phyloP scores from a whole-genome alignment of 768 basidiomycete genomes.

The Suillus cothurnatus region DNA sequence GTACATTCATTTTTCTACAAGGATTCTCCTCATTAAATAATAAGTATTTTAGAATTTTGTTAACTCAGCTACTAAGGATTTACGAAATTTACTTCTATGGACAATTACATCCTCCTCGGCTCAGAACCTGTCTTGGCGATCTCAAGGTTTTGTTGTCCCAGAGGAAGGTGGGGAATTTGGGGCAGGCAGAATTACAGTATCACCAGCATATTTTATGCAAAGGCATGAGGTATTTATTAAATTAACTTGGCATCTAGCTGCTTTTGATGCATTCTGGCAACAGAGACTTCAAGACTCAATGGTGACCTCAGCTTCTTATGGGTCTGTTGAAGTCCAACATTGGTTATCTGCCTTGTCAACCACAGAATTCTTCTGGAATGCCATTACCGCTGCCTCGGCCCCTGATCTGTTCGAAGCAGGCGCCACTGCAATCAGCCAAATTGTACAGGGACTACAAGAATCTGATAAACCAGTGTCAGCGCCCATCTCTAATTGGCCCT shows the following conservation, averaged over 20 bases:
- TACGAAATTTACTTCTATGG: background rate
- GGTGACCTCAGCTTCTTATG: background rate
- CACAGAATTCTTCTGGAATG: background rate
- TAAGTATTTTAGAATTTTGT: background rate
- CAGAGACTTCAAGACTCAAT: background rate
- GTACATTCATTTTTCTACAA: background rate
- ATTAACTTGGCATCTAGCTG: background rate
- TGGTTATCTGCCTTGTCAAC: background rate
- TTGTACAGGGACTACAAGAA: background rate
- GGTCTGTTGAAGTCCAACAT: background rate
- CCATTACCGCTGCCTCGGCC: background rate
- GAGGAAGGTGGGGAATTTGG: background rate
- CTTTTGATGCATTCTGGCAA: background rate
- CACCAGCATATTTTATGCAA: background rate
- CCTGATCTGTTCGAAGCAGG: background rate
- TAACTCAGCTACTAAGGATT: background rate
- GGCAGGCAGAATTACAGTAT: background rate
- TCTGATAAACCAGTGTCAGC: background rate
- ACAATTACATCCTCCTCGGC: background rate
- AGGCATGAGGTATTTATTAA: background rate
- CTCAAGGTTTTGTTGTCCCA: background rate
- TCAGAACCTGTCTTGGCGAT: background rate
- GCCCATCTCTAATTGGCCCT: constrained; percentile 4
- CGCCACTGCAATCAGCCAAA: background rate
- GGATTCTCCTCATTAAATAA: background rate